Base-by-base conservation (phyloP, 1,284 basidiomycete genomes). In the Cryptococcus sp. region DNA sequence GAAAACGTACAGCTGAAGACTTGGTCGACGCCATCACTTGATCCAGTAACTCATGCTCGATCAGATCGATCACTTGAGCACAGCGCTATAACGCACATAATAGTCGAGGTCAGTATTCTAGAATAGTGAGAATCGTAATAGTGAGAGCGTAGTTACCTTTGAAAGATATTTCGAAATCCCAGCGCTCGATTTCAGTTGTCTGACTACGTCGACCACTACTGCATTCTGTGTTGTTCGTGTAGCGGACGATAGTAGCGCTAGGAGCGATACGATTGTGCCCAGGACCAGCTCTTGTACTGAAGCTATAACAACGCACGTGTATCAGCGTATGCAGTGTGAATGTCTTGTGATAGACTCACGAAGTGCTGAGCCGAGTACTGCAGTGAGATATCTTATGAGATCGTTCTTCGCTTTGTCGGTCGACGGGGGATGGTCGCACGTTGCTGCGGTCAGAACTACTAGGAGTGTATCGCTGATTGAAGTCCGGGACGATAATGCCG, bases 201-300 rank as follows among this genome's bases (percentile, higher is more conserved):
- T 49, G 11, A 59, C 43, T 10, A 22, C 46, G 3, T 52, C 22
- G 13, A 55, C 42, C 19, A 59, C 54, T 6, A 13, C 48, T 10
- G 55, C 45, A 20, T 40, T 20, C 13, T 46, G 2, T 25, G 27
- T 20, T 51, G 30, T n/a, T 15, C 22, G 40, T 43, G 40, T 20
- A 20, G 39, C 5, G 40, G 20, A 10, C 17, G 13, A 23, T 25
- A 47, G 20, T 13, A 17, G 20, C 0, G 53, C 50, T 4, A 66
- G 46, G 2, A 64, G 55, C 3, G 63, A 54, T 5, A 68, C 60
- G 4, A 68, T 42, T 1, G 66, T 55, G 7, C 68, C 61, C 30
- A 71, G 46, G 11, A 65, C 47, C 3, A 71, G 50, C 41, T 73
- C 71, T 55, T 70, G 69, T 1, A 71, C 62, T 5, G 59, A 61